Evolutionary conservation across 2,329 filamentous ascomycete species (phyloP), one percentile per base, ranked within the genome.

Genomic region (Emergomyces orientalis): DNA sequence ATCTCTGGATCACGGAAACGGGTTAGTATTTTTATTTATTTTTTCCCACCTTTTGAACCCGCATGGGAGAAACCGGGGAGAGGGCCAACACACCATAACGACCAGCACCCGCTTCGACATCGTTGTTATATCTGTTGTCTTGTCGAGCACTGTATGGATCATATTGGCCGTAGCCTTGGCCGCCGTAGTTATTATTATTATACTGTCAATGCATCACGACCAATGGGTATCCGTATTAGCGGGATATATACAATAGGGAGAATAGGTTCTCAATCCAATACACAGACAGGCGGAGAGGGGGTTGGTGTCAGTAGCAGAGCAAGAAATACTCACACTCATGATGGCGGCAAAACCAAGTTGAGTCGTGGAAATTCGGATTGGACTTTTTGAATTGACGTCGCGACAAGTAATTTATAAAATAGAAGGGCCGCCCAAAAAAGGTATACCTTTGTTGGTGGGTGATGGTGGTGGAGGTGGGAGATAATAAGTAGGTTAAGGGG

Each of bases 111-210:
- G 73, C 70, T 64, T 69, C 70, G 63, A 67, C 66, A 63, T 71
- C 70, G 56, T 75, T 71, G 63, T 71, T 67, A 37, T 67, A 71
- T 64, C 71, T 69, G 43, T 68, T 69, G 65, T 73, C 72, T 63
- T 61, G 73, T 64, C 72, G 69, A 64, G 70, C 67, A 62, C 73
- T 73, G 69, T 84, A 85, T 59, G 82, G 82, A 72, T 84, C 82
- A 71, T 80, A 83, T 66, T 82, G 79, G 71, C 79, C 80, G 71
- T 82, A 83, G 70, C 79, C 77, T 45, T 60, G 61, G 63, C 63
- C 69, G 27, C 57, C 71, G 62, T 73, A 68, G 61, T 67, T 69
- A 62, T 68, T 67, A 63, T 71, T 71, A 59, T 71, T 69, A 64
- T 66, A 67, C 65, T 72, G 66, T 69, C 68, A 30, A 41, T 22